phyloP scores from a whole-genome alignment of 495 filamentous ascomycete genomes.

The Neurospora sp. region DNA sequence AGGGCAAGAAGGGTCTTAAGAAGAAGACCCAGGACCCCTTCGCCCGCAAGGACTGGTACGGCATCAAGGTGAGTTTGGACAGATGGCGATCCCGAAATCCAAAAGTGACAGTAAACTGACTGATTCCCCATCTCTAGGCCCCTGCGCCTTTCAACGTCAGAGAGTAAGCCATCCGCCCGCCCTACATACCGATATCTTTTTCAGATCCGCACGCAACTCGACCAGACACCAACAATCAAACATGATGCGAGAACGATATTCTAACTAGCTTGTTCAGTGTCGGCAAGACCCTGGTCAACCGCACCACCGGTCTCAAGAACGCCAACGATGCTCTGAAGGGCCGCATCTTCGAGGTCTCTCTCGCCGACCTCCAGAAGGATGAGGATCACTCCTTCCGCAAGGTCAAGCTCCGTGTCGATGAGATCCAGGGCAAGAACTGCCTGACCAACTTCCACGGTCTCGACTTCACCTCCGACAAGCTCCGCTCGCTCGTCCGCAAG shows the following conservation, averaged over 20 bases:
- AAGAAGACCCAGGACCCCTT: constrained; percentile 98
- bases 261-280: constrained; percentile 54
- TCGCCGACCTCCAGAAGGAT: constrained; percentile 98
- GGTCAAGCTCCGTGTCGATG: constrained; percentile 96
- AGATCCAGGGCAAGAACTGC: constrained; percentile 99
- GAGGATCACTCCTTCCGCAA: constrained; percentile 99
- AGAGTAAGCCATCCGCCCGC: constrained; percentile 61
- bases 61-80: constrained; percentile 65
- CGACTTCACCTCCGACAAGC: constrained; percentile 99
- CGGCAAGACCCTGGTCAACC: constrained; percentile 98
- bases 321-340: constrained; percentile 98
- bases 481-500: constrained; percentile 96
- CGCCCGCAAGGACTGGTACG: constrained; percentile 97
- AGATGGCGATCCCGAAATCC: neutral
- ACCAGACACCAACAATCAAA: neutral
- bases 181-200: constrained; percentile 3
- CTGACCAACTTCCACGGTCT: constrained; percentile 99
- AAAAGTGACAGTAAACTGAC: constrained; percentile 9
- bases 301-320: constrained; percentile 98
- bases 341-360: constrained; percentile 95
- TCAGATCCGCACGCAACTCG: neutral
- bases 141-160: constrained; percentile 89
- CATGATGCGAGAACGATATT: constrained; percentile 9
- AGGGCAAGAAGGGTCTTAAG: constrained; percentile 99
- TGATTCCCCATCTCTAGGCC: constrained; percentile 44